Percentiles rank a stretch among this genome's conserved stretches.
Conservation (phyloP, 306 rosid genomes). For the Acacia confusa region DNA sequence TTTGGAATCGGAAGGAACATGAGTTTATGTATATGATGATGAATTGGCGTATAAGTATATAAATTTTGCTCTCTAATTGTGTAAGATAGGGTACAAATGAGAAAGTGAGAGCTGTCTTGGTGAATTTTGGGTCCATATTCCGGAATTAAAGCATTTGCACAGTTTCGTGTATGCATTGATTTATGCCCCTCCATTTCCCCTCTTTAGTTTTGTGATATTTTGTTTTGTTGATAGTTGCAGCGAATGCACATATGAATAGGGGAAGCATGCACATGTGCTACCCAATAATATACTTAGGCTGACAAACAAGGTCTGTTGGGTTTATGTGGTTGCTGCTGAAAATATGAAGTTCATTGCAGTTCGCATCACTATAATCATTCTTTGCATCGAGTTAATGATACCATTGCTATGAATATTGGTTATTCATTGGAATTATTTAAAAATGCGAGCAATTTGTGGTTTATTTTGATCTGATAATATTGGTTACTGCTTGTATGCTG, state of each 20-base stretch:
- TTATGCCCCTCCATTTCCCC: background rate
- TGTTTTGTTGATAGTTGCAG: background rate
- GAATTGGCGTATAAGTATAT: background rate
- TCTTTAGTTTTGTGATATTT: conserved; percentile 19
- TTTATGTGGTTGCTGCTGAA: background rate
- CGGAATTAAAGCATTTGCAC: background rate
- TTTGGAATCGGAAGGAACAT: conserved; percentile 8
- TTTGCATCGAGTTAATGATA: conserved; percentile 20
- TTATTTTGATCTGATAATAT: conserved; percentile 12
- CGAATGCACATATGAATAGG: background rate
- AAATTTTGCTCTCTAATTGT: background rate
- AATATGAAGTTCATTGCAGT: background rate
- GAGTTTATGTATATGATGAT: background rate
- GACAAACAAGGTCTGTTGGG: conserved; percentile 4
- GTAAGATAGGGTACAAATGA: conserved; percentile 2
- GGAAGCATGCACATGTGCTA: background rate
- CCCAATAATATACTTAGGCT: background rate
- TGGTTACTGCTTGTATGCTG: conserved; percentile 29
- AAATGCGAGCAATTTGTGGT: background rate
- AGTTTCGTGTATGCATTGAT: background rate
- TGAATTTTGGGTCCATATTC: background rate
- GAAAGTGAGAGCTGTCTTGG: background rate
- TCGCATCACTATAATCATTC: background rate
- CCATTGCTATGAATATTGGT: background rate
- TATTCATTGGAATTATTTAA: background rate